Evolutionary conservation across 768 basidiomycete species (phyloP).

Genomic region (Candolleomyces eurysporus): DNA sequence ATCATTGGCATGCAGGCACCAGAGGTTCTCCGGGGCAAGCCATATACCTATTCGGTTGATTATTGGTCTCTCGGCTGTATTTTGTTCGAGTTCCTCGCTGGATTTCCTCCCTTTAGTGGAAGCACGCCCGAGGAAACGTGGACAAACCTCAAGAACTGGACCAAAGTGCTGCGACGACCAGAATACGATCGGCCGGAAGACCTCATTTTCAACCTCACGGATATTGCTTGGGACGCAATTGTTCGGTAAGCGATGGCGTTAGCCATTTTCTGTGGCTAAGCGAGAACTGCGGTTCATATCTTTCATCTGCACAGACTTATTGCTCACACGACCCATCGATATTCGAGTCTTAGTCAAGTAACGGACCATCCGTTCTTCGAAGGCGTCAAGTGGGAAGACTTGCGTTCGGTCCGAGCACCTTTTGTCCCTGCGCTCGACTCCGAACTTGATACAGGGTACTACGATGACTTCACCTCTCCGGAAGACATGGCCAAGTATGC

Average conservation of each 20-base stretch:
- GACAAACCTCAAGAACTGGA: constrained; percentile 99
- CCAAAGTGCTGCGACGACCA: constrained; percentile 84
- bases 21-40: constrained; percentile 89
- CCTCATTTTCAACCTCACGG: constrained; percentile 91
- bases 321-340: constrained; percentile 79
- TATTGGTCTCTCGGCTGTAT: constrained; percentile 99
- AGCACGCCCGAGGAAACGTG: constrained; percentile 96
- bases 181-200: constrained; percentile 97
- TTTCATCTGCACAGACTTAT: constrained; percentile 59
- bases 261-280: too few relatives aligned
- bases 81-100: constrained; percentile 93
- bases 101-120: constrained; percentile 98
- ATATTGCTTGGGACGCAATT: constrained; percentile 92
- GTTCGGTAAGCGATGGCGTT: constrained; percentile 54
- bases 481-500: constrained; percentile 99
- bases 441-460: constrained; percentile 93
- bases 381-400: constrained; percentile 69
- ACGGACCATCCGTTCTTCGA: constrained; percentile 82
- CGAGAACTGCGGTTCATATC: neutral
- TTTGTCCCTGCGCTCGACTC: constrained; percentile 94
- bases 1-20: constrained; percentile 48
- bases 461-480: constrained; percentile 82
- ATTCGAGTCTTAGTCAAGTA: constrained; percentile 71
- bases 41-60: constrained; percentile 95
- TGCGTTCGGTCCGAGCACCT: constrained; percentile 76